These are phyloP conservation scores for Turnera subulata DNA, from an alignment of 345 rosid species.

Conservation along the genomic window DNA sequence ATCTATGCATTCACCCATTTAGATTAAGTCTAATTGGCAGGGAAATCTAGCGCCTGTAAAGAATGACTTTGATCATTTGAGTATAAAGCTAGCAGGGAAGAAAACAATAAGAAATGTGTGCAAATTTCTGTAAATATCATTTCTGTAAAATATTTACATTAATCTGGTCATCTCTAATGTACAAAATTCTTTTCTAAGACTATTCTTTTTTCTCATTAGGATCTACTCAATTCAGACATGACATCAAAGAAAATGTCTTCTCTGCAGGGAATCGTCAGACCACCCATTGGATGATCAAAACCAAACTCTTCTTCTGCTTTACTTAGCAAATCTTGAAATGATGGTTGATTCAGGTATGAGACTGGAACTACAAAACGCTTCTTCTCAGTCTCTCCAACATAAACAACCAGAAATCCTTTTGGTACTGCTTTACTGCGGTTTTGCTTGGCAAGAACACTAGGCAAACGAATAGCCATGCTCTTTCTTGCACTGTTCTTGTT, in stretches of 20 bases:
- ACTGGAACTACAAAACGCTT: conserved; percentile 39
- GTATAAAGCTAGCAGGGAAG: no score
- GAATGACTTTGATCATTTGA: no score
- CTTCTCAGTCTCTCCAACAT: conserved; percentile 34
- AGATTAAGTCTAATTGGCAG: no score
- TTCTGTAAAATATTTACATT: background rate
- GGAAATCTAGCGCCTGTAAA: no score
- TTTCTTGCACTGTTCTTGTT: no score
- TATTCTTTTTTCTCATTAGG: background rate
- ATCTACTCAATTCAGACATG: conserved; percentile 1
- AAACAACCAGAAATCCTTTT: conserved; percentile 40
- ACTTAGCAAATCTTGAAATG: conserved; percentile 30
- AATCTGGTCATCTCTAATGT: background rate
- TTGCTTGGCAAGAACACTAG: conserved; percentile 10
- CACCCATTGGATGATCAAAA: conserved; percentile 14
- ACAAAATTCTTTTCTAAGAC: background rate
- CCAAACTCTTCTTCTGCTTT: conserved; percentile 16
- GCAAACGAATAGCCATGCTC: background rate
- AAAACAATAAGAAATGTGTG: no score
- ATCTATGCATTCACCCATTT: no score
- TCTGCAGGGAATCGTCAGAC: conserved; percentile 7
- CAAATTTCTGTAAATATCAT: no score
- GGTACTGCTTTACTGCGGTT: conserved; percentile 21
- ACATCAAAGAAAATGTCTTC: background rate
- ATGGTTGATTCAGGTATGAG: conserved; percentile 31